phyloP scores from a whole-genome alignment of 176 grass and related monocot species.

The Poa annua region DNA sequence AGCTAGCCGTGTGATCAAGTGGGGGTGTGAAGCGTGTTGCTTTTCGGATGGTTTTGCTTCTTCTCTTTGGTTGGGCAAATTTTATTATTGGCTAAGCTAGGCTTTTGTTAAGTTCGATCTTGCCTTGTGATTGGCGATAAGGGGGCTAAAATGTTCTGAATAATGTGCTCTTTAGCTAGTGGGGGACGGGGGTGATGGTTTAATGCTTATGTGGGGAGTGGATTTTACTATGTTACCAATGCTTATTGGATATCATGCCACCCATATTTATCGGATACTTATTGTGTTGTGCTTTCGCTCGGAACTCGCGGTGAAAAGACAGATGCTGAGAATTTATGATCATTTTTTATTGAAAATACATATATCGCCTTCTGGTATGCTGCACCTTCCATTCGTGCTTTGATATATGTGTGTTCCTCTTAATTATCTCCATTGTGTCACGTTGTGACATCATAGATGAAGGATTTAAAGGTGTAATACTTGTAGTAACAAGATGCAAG shows the following conservation, averaged over 20 bases:
- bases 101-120: background rate
- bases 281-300: background rate
- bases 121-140: background rate
- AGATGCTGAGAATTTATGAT: accelerated
- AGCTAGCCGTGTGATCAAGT: conserved; percentile 46
- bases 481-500: background rate
- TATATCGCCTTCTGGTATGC: background rate
- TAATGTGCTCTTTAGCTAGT: background rate
- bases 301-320: background rate
- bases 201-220: background rate
- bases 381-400: background rate
- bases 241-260: conserved; percentile 3
- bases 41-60: background rate
- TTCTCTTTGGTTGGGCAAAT: conserved; percentile 15
- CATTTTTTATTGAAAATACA: background rate
- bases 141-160: background rate
- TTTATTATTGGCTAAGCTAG: background rate
- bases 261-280: background rate
- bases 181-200: background rate
- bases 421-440: background rate
- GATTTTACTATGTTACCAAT: conserved; percentile 15
- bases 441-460: background rate
- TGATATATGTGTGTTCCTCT: background rate
- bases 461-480: background rate
- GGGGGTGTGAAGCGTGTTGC: conserved; percentile 23